phyloP scores from a whole-genome alignment of 495 filamentous ascomycete genomes.

The Lindgomyces ingoldianus region DNA sequence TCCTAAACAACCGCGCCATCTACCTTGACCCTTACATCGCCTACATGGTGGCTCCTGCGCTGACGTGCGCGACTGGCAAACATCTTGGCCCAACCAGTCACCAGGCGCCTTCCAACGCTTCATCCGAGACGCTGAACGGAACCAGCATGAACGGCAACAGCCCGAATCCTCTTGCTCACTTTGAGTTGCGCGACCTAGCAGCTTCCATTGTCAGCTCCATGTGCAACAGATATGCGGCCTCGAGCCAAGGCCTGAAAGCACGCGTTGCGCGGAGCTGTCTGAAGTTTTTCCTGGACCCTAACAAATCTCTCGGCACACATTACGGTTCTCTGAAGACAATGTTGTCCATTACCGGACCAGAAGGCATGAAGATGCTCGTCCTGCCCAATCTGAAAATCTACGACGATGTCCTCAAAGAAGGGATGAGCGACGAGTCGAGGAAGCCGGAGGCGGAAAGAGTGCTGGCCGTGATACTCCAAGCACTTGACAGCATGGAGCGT shows the following conservation, averaged over 20 bases:
- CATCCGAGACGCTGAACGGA: conserved; percentile 30
- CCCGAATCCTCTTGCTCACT: conserved; percentile 60
- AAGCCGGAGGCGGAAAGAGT: conserved; percentile 43
- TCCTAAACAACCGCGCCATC: conserved; percentile 78
- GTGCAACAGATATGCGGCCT: conserved; percentile 69
- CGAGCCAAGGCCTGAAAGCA: conserved; percentile 75
- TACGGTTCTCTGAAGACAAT: conserved; percentile 85
- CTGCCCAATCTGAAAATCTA: conserved; percentile 79
- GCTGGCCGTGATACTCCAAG: conserved; percentile 37
- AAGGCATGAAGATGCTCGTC: conserved; percentile 76
- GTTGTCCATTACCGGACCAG: conserved; percentile 69
- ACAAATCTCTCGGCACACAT: conserved; percentile 74
- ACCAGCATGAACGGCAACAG: conserved; percentile 46
- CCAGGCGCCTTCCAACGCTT: conserved; percentile 19
- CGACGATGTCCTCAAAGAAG: conserved; percentile 69
- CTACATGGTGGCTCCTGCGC: conserved; percentile 80
- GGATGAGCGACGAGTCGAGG: conserved; percentile 40
- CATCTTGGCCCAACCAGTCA: conserved; percentile 57
- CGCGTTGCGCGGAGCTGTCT: conserved; percentile 88
- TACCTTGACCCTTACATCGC: conserved; percentile 88
- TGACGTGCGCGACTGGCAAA: conserved; percentile 88
- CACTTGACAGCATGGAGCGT: conserved; percentile 37
- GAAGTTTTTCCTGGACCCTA: conserved; percentile 83
- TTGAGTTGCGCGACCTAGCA: conserved; percentile 78
- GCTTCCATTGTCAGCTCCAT: conserved; percentile 75